phyloP scores from a whole-genome alignment of 2,329 filamentous ascomycete species.

The Phoma sp. region DNA sequence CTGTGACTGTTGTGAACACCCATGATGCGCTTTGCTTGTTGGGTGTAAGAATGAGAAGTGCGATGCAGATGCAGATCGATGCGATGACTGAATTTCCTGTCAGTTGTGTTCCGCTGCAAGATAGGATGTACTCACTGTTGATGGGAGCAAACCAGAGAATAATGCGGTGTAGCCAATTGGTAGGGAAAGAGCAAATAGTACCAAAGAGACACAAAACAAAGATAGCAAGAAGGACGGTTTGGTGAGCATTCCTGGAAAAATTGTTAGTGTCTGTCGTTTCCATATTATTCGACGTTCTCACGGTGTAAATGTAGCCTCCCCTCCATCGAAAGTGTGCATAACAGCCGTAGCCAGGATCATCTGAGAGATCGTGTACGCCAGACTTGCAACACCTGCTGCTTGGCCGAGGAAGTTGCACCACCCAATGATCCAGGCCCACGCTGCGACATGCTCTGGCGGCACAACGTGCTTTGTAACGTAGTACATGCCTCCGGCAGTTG shows the following conservation, averaged over 20 bases:
- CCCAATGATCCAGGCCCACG: conserved; percentile 72
- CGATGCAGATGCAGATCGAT: conserved; percentile 66
- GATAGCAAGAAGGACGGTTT: conserved; percentile 67
- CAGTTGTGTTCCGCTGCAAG: background rate
- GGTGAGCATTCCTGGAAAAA: conserved; percentile 59
- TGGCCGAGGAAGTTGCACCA: conserved; percentile 73
- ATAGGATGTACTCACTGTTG: conserved; percentile 56
- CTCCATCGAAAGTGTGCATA: conserved; percentile 66
- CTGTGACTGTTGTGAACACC: conserved; percentile 68
- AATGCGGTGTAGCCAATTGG: conserved; percentile 65
- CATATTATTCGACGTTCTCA: conserved; percentile 46
- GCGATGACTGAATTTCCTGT: conserved; percentile 56
- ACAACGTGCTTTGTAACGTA: conserved; percentile 72
- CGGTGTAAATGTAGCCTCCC: conserved; percentile 64
- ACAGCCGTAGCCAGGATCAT: conserved; percentile 68
- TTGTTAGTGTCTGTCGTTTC: conserved; percentile 2
- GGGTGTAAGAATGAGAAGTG: conserved; percentile 65
- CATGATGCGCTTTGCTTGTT: conserved; percentile 65
- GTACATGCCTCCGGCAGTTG: conserved; percentile 73
- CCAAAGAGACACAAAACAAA: conserved; percentile 63
- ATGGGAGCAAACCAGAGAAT: conserved; percentile 72
- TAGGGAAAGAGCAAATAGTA: conserved; percentile 68
- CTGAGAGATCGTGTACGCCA: conserved; percentile 69
- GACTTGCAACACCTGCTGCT: conserved; percentile 67
- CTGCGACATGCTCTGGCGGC: conserved; percentile 65